Base-by-base conservation (phyloP, 306 rosid species). In the Fragaria ananassa region DNA sequence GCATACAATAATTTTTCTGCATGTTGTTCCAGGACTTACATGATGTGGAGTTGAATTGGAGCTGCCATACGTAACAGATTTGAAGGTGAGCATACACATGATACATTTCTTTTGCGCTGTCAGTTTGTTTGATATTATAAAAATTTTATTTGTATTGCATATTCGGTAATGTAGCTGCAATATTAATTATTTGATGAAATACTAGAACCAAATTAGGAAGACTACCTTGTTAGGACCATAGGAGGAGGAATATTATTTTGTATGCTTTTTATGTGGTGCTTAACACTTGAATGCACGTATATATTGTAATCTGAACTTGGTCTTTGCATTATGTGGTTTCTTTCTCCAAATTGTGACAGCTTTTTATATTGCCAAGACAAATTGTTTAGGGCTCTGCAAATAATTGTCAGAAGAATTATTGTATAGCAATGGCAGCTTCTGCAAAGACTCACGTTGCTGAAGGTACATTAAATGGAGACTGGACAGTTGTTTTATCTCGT, bases 401-500 rank as follows among this genome's bases (percentile, higher is more conserved):
- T 21, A 21, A 34, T 12, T 46, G 39, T 46, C 18, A 29, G 72
- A 41, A 66, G 34, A 9, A 21, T 8, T 41, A 54, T 58, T 18
- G 27, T n/a, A 21, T 51, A 31, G 75, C 83, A 76, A 91, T 91
- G 98, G 86, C 81, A 47, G 88, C 90, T 31, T 89, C 93, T 21
- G 84, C 87, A 56, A 81, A 88, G 79, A 68, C 88, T 78, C 81
- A 62, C 5, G 3, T 87, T 4, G 54, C 64, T 68, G 72, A 68
- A 10, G 67, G 71, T 31, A 50, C 86, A 21, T 50, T 75, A 27
- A 80, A 63, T 79, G 92, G 77, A 77, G 94, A 78, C 7, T 93
- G 98, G 98, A 93, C 87, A 0, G 78, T 91, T 70, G 94, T 93
- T 71, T 65, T 86, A 66, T 89, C 93, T 34, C 94, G 91, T 68